A percentile compares a stretch with the other conserved stretches of the same genome.
Evolutionary conservation across 805 yeast genomes (phyloP).

Genomic region (Candida berthetii): DNA sequence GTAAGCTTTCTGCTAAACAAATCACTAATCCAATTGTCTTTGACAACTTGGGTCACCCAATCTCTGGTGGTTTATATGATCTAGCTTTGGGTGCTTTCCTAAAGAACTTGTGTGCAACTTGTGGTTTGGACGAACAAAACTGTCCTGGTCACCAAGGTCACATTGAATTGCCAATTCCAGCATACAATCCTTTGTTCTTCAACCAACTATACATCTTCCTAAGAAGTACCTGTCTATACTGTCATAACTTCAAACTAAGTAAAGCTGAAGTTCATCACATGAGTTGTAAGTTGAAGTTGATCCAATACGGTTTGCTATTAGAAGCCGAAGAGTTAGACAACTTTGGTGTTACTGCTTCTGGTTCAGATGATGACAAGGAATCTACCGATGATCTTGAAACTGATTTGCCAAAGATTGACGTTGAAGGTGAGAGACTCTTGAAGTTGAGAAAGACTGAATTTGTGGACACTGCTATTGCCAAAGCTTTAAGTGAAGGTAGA

Average conservation of each 20-base stretch:
- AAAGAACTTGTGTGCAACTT: slow-evolving; percentile 81
- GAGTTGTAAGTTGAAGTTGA: slow-evolving; percentile 69
- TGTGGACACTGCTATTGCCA: slow-evolving; percentile 65
- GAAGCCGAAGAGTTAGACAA: slow-evolving; percentile 74
- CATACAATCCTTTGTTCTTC: slow-evolving; percentile 92
- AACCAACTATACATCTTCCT: slow-evolving; percentile 81
- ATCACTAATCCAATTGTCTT: slow-evolving; percentile 93
- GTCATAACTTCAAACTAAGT: slow-evolving; percentile 78
- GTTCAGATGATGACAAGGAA: slow-evolving; percentile 44
- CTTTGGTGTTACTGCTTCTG: slow-evolving; percentile 31
- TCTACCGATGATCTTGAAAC: slow-evolving; percentile 36
- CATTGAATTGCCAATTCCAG: slow-evolving; percentile 93
- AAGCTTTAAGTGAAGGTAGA: slow-evolving; percentile 72
- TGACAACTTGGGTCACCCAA: slow-evolving; percentile 94
- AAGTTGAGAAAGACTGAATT: slow-evolving; percentile 57
- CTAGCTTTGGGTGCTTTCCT: slow-evolving; percentile 93
- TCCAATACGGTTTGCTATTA: slow-evolving; percentile 83
- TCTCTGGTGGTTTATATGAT: slow-evolving; percentile 90
- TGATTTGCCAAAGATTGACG: slow-evolving; percentile 23
- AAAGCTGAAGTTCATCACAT: slow-evolving; percentile 65
- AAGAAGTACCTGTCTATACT: slow-evolving; percentile 81
- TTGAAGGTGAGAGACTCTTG: slow-evolving; percentile 39
- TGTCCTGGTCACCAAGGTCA: slow-evolving; percentile 99
- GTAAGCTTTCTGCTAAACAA: slow-evolving; percentile 88
- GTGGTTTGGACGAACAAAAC: slow-evolving; percentile 89